Evolutionary conservation across 2,329 filamentous ascomycete genomes (phyloP), one percentile per base, ranked within the genome.

Genomic region (Cadophora malorum): DNA sequence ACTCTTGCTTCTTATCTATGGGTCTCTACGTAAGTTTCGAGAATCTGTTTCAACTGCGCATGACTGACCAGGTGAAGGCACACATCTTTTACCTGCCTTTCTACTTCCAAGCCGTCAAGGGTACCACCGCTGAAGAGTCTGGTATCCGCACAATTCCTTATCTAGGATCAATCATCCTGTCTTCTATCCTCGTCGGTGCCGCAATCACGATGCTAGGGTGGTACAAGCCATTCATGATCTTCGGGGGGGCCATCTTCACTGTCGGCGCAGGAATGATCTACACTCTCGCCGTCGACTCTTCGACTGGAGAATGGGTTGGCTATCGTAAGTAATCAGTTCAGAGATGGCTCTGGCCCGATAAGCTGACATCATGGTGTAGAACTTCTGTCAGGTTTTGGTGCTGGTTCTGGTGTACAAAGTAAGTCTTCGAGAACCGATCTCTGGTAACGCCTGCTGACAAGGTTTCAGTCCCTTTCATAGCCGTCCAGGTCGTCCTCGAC

Each of bases 41-140:
- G 59, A 68, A 14, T 66, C 16, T 19, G n/a, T 69, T 1, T 38
- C 2, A 14, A 1, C 23, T 2, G 4, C n/a, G 31, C 4, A 75
- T 92, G 33, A 83, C 62, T 55, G 69, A 16, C 25, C 64, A 4
- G 58, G 28, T 28, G 5, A 38, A 70, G 70, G 80, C 92, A 5
- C 91, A 90, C 0, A 73, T 92, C 70, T 78, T 85, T 75, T 83
- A 83, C 68, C 75, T 85, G 12, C 83, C 84, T 2, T 79, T 85
- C 69, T 86, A 83, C 78, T 85, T 86, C 74, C 82, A 86, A 77
- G 79, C 80, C 38, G 79, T 85, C 69, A 80, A 80, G 67, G 79
- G 78, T 16, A 78, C 78, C 49, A 76, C 73, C 12, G 78, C 81
- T 1, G 79, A 79, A 55, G 70, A 72, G 28, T 80, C 79, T 0